A percentile compares a stretch with the other conserved stretches of the same genome.
Evolutionary conservation across 192 early-diverging fungal genomes (phyloP).

Genomic region (Thamnidium elegans): DNA sequence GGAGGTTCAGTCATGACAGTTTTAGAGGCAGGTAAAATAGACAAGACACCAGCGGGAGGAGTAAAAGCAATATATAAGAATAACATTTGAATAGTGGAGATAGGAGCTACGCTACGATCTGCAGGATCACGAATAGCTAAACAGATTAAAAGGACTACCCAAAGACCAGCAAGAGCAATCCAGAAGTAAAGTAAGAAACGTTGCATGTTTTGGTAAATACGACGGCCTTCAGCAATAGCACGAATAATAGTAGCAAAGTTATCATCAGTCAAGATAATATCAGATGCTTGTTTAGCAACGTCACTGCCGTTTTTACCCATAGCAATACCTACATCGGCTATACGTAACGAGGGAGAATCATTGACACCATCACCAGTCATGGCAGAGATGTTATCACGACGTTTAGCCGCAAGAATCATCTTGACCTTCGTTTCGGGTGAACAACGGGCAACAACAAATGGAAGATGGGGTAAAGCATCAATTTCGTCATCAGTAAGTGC

Average conservation of each 20-base stretch:
- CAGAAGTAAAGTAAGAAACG: slow-evolving; percentile 61
- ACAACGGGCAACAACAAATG: slow-evolving; percentile 90
- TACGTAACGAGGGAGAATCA: slow-evolving; percentile 32
- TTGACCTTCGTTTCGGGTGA: slow-evolving; percentile 94
- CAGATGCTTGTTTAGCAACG: slow-evolving; percentile 87
- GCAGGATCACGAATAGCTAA: slow-evolving; percentile 61
- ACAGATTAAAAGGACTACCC: slow-evolving; percentile 61
- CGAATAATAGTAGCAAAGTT: slow-evolving; percentile 80
- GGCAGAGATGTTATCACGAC: slow-evolving; percentile 65
- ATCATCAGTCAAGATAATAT: slow-evolving; percentile 84
- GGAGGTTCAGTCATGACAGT: slow-evolving; percentile 76
- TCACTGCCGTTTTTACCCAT: slow-evolving; percentile 93
- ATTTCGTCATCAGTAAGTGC: slow-evolving; percentile 80
- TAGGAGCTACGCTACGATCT: slow-evolving; percentile 63
- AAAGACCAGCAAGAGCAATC: slow-evolving; percentile 48
- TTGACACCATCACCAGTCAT: slow-evolving; percentile 93
- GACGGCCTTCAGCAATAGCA: slow-evolving; percentile 74
- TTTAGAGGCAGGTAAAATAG: slow-evolving; percentile 59
- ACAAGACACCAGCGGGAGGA: slow-evolving; percentile 72
- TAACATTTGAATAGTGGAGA: slow-evolving; percentile 75
- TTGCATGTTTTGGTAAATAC: slow-evolving; percentile 82
- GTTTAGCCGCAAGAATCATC: slow-evolving; percentile 87
- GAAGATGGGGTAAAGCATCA: slow-evolving; percentile 68
- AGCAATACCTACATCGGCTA: slow-evolving; percentile 34
- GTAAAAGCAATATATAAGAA: slow-evolving; percentile 77